Percentiles rank a stretch among this genome's conserved stretches.
Conservation (phyloP, 2,329 filamentous ascomycete genomes). For the Graphilbum fragrans region DNA sequence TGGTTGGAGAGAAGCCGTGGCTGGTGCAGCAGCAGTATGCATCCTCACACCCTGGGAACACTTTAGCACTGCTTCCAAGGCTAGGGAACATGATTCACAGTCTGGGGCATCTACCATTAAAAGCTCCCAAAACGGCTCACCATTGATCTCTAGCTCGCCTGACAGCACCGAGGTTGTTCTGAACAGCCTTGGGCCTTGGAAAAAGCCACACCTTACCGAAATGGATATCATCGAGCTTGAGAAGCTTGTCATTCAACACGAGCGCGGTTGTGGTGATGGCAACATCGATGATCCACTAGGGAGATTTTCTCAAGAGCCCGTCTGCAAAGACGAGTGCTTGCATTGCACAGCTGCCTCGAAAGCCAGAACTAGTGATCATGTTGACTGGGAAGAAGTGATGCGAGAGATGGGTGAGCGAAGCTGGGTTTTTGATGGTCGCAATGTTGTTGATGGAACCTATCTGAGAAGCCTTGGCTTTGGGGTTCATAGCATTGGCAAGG, state of each 20-base stretch:
- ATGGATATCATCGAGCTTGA: conserved; percentile 1
- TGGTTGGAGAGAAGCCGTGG: conserved; percentile 1
- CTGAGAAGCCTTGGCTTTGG: background rate
- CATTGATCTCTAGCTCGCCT: no score
- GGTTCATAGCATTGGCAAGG: conserved; percentile 10
- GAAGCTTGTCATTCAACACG: background rate
- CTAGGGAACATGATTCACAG: no score
- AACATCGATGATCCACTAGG: conserved; percentile 1
- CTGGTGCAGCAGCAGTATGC: conserved; percentile 1
- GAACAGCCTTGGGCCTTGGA: background rate
- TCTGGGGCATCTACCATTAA: no score
- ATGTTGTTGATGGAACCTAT: background rate
- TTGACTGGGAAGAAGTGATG: background rate
- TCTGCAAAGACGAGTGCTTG: background rate
- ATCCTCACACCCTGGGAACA: conserved; percentile 1
- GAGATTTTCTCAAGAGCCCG: background rate
- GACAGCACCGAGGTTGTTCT: no score
- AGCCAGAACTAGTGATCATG: background rate
- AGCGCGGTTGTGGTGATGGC: background rate
- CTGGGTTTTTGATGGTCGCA: conserved; percentile 4
- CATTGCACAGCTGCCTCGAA: background rate
- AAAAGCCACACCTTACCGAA: background rate
- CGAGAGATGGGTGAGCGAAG: background rate
- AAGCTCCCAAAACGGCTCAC: no score
- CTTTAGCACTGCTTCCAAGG: background rate